These are phyloP conservation scores for Rosellinia necatrix DNA, from an alignment of 2,329 filamentous ascomycete genomes.

Conservation along the genomic window DNA sequence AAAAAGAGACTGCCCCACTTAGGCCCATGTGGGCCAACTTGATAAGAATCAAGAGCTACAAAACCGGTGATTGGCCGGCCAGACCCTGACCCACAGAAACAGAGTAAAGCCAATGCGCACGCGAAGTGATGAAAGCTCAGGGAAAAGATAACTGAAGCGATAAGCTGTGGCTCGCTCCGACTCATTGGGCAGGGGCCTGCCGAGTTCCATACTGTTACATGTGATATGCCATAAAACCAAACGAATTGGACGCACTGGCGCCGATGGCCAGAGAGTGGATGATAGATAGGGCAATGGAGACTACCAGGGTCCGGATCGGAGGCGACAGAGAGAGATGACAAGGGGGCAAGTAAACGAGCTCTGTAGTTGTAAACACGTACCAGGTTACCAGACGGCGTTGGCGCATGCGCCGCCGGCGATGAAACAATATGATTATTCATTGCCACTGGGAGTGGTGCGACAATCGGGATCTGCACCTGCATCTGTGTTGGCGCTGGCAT, in stretches of 20 bases:
- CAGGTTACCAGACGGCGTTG: constrained; percentile 39
- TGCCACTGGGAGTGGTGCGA: constrained; percentile 10
- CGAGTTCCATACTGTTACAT: neutral
- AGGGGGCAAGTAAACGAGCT: neutral
- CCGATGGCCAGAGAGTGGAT: too few relatives aligned
- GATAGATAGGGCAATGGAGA: too few relatives aligned
- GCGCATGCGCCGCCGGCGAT: constrained; percentile 40
- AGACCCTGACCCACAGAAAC: too few relatives aligned
- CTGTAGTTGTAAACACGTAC: constrained; percentile 30
- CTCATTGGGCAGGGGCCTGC: constrained; percentile 17
- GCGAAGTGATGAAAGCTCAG: neutral
- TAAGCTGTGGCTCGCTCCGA: constrained; percentile 2
- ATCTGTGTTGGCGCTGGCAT: constrained; percentile 14
- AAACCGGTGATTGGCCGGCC: constrained; percentile 19
- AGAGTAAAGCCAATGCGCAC: neutral
- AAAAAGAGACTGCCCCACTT: constrained; percentile 18
- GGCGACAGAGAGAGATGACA: neutral
- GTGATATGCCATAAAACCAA: neutral
- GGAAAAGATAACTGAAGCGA: constrained; percentile 11
- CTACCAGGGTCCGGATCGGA: neutral
- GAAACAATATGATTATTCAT: constrained; percentile 30
- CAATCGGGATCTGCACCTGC: constrained; percentile 23
- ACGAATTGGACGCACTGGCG: too few relatives aligned
- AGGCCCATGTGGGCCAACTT: constrained; percentile 15
- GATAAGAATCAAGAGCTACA: constrained; percentile 24